Evolutionary conservation across 768 basidiomycete genomes (phyloP).

Genomic region (Suillus lakei): DNA sequence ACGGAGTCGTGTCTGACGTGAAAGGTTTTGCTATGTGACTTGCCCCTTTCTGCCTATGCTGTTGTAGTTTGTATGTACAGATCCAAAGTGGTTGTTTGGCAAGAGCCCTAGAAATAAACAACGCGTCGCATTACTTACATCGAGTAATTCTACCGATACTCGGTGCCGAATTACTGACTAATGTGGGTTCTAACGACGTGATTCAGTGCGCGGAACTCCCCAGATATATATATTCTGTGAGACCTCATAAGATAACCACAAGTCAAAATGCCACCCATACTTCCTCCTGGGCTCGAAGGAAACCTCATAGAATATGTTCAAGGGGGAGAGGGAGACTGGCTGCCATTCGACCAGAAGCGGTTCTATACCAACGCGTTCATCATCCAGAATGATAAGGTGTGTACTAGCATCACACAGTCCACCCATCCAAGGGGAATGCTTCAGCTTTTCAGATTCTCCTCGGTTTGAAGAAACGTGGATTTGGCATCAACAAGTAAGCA

Average conservation of each 20-base stretch:
- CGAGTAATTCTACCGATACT: slow-evolving; percentile 2
- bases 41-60: no score
- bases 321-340: slow-evolving; percentile 54
- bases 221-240: background rate
- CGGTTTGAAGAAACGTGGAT: slow-evolving; percentile 81
- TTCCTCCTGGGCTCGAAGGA: slow-evolving; percentile 52
- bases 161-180: slow-evolving; percentile 5
- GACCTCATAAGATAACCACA: background rate
- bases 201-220: background rate
- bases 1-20: no score
- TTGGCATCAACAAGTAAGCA: slow-evolving; percentile 62
- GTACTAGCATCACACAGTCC: background rate
- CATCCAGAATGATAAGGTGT: slow-evolving; percentile 54
- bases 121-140: background rate
- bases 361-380: slow-evolving; percentile 78
- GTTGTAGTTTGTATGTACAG: background rate
- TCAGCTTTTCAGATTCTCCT: slow-evolving; percentile 70
- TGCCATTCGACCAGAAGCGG: slow-evolving; percentile 42
- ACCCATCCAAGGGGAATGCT: background rate
- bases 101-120: slow-evolving; percentile 4
- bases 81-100: background rate
- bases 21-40: no score
- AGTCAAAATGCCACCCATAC: background rate
- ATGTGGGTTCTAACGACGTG: background rate
- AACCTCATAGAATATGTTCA: slow-evolving; percentile 39